These are phyloP conservation scores for Saposhnikovia divaricata DNA, from an alignment of 129 eudicot genomes.

Conservation along the genomic window DNA sequence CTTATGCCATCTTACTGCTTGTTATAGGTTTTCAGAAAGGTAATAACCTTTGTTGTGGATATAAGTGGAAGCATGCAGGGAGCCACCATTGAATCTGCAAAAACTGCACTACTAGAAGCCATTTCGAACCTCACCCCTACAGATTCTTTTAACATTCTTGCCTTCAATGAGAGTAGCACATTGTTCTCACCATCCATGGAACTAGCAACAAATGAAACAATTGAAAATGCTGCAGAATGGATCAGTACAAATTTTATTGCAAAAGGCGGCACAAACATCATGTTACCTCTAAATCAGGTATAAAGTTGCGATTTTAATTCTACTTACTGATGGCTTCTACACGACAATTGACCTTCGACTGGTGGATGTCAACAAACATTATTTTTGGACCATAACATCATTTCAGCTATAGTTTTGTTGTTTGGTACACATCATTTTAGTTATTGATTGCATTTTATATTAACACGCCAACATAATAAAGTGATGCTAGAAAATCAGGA, in stretches of 20 bases:
- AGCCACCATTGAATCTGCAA: slow-evolving; percentile 53
- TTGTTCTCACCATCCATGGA: slow-evolving; percentile 61
- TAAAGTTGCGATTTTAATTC: neutral
- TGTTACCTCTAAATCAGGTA: slow-evolving; percentile 67
- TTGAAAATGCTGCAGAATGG: slow-evolving; percentile 68
- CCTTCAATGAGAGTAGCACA: slow-evolving; percentile 36
- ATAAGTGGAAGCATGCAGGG: slow-evolving; percentile 81
- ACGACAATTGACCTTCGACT: neutral
- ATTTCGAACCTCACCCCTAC: slow-evolving; percentile 40
- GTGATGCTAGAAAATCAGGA: neutral
- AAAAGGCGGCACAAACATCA: slow-evolving; percentile 63
- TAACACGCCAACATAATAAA: neutral
- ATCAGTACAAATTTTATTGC: slow-evolving; percentile 39
- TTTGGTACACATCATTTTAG: neutral
- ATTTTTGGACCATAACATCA: neutral
- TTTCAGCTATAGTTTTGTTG: neutral
- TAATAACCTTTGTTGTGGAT: slow-evolving; percentile 65
- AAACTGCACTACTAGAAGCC: slow-evolving; percentile 43
- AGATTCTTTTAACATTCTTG: slow-evolving; percentile 71
- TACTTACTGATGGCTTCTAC: neutral
- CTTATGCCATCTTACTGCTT: neutral
- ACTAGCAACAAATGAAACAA: slow-evolving; percentile 47
- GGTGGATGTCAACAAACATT: neutral
- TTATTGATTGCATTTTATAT: no score
- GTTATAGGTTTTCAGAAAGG: slow-evolving; percentile 54